These are phyloP conservation scores for Calvatia gigantea DNA, from an alignment of 768 basidiomycete species.

Conservation along the genomic window DNA sequence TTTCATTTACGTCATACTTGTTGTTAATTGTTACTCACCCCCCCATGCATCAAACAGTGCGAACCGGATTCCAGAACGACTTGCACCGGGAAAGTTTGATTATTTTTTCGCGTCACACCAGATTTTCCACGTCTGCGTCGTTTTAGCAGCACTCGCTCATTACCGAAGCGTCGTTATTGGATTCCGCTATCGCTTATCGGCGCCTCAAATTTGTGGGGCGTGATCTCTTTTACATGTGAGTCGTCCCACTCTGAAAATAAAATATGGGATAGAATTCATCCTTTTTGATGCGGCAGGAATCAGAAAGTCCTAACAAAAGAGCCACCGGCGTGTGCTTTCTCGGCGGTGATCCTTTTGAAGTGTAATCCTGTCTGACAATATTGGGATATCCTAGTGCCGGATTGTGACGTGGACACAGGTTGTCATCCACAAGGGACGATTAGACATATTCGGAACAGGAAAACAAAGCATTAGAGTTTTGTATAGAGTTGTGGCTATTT, in stretches of 20 bases:
- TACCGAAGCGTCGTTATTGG: slow-evolving; percentile 54
- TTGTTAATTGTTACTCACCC: slow-evolving; percentile 6
- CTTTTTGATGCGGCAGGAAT: slow-evolving; percentile 4
- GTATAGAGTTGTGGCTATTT: background rate
- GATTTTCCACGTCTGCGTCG: slow-evolving; percentile 83
- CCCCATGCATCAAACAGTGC: slow-evolving; percentile 50
- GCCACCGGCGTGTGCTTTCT: background rate
- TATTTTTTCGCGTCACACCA: slow-evolving; percentile 80
- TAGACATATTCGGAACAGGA: background rate
- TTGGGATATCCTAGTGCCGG: background rate
- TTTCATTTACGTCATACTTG: slow-evolving; percentile 15
- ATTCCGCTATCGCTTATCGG: slow-evolving; percentile 57
- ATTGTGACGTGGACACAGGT: slow-evolving; percentile 2
- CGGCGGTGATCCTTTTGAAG: background rate
- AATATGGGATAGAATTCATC: background rate
- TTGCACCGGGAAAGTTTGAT: slow-evolving; percentile 77
- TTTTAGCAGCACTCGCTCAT: slow-evolving; percentile 67
- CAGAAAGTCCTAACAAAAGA: background rate
- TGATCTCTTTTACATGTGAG: slow-evolving; percentile 9
- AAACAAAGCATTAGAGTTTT: slow-evolving; percentile 1
- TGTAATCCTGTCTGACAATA: slow-evolving; percentile 5
- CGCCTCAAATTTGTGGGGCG: slow-evolving; percentile 23
- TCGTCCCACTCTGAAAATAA: background rate
- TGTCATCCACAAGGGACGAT: background rate
- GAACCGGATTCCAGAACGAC: slow-evolving; percentile 75